These are phyloP conservation scores for Serendipita vermifera DNA, from an alignment of 768 basidiomycete genomes.

Conservation along the genomic window DNA sequence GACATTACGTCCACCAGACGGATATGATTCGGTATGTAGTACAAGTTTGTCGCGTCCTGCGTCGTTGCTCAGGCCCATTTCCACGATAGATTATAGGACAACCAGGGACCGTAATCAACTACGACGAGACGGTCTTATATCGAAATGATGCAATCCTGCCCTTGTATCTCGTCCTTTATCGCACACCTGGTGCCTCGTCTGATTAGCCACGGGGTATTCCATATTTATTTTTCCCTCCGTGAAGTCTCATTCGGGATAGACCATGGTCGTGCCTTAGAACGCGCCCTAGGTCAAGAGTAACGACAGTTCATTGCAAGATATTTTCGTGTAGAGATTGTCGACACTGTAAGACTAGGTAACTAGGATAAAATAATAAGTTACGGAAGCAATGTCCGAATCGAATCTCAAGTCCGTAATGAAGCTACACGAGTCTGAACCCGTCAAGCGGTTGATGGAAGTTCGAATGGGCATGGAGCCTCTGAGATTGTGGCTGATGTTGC, in stretches of 20 bases:
- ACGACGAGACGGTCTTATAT: constrained; percentile 58
- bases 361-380: not conserved
- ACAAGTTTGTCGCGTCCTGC: not conserved
- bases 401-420: not conserved
- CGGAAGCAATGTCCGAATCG: not conserved
- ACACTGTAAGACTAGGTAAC: not conserved
- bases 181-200: too few relatives aligned
- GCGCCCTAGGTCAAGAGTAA: not conserved
- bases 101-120: constrained; percentile 53
- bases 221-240: not conserved
- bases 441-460: constrained; percentile 31
- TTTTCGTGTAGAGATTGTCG: not conserved
- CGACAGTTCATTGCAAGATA: not conserved
- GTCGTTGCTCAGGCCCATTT: constrained; percentile 6
- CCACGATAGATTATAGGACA: constrained; percentile 41
- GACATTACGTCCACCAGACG: constrained; percentile 39
- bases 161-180: constrained; percentile 52
- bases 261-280: not conserved
- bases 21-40: constrained; percentile 49
- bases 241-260: not conserved
- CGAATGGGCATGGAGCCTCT: constrained; percentile 55
- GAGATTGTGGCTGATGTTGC: constrained; percentile 43
- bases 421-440: not conserved
- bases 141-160: constrained; percentile 54
- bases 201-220: too few relatives aligned